phyloP scores from a whole-genome alignment of 495 filamentous ascomycete species.

The Haplographium delicatum region DNA sequence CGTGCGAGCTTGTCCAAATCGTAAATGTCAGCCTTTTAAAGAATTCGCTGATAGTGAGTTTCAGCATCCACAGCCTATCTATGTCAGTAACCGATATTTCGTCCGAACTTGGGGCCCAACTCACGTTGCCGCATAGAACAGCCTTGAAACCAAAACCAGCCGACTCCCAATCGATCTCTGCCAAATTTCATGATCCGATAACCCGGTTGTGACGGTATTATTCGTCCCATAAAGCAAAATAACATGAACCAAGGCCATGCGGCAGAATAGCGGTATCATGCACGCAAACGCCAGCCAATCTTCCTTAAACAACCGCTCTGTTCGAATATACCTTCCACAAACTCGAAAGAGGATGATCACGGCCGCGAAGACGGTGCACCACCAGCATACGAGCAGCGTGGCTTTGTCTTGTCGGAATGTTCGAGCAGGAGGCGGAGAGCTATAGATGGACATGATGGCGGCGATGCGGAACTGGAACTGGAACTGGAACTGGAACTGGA shows the following conservation, averaged over 20 bases:
- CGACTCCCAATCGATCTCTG: constrained; percentile 55
- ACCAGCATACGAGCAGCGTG: constrained; percentile 87
- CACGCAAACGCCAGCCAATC: constrained; percentile 81
- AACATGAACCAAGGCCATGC: constrained; percentile 84
- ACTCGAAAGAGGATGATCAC: constrained; percentile 75
- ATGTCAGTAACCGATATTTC: constrained; percentile 5
- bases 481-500: neutral
- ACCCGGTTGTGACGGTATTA: constrained; percentile 51
- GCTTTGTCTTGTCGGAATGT: constrained; percentile 58
- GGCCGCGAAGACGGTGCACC: constrained; percentile 80
- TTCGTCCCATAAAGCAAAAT: constrained; percentile 85
- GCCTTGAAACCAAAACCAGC: constrained; percentile 58
- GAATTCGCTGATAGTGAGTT: constrained; percentile 86
- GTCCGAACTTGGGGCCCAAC: constrained; percentile 24
- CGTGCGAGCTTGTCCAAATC: constrained; percentile 58
- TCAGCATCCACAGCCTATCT: constrained; percentile 81
- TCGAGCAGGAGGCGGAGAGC: constrained; percentile 53
- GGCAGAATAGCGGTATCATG: constrained; percentile 70
- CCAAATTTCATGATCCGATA: constrained; percentile 42
- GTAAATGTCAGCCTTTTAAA: constrained; percentile 62
- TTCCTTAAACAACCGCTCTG: constrained; percentile 75
- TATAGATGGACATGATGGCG: constrained; percentile 45
- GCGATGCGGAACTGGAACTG: no score
- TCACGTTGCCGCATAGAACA: constrained; percentile 67
- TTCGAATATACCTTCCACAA: constrained; percentile 71